Evolutionary conservation across 805 yeast genomes (phyloP).

Genomic region (Metahyphopichia silvanorum): DNA sequence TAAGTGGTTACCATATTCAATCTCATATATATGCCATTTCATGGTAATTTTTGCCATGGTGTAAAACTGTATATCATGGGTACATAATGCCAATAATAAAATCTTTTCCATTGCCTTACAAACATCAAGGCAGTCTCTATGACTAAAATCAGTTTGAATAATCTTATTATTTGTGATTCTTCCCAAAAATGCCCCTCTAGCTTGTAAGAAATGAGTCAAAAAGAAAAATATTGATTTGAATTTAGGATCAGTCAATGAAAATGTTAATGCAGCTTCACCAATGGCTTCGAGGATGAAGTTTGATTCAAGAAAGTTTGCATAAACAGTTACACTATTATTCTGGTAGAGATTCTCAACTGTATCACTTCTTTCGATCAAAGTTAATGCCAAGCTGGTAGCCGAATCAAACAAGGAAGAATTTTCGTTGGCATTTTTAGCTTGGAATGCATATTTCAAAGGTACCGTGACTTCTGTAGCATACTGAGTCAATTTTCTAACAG

Average conservation of each 20-base stretch:
- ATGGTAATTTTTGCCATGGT: conserved; percentile 36
- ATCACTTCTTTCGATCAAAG: conserved; percentile 19
- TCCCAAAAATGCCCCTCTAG: conserved; percentile 15
- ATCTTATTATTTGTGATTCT: conserved; percentile 11
- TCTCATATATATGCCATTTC: conserved; percentile 25
- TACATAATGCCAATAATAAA: conserved; percentile 36
- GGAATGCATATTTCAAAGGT: conserved; percentile 25
- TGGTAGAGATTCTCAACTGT: conserved; percentile 7
- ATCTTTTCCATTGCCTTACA: conserved; percentile 34
- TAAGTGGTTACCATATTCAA: conserved; percentile 3
- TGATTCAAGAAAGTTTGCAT: conserved; percentile 24
- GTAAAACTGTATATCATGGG: conserved; percentile 42
- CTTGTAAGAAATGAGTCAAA: conserved; percentile 29
- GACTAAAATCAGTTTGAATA: conserved; percentile 6
- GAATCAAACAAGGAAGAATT: conserved; percentile 25
- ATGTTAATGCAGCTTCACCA: conserved; percentile 31
- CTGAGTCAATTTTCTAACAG: conserved; percentile 10
- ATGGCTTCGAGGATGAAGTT: conserved; percentile 29
- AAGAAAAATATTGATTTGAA: conserved; percentile 35
- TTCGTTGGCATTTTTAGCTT: conserved; percentile 10
- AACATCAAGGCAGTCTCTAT: conserved; percentile 13
- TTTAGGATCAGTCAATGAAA: conserved; percentile 31
- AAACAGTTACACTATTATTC: conserved; percentile 10
- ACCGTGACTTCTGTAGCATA: conserved; percentile 22
- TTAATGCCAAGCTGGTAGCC: conserved; percentile 30